A percentile compares a stretch with the other conserved stretches of the same genome.
phyloP scores from a whole-genome alignment of 2,329 filamentous ascomycete species.

The Neopestalotiopsis rosae region DNA sequence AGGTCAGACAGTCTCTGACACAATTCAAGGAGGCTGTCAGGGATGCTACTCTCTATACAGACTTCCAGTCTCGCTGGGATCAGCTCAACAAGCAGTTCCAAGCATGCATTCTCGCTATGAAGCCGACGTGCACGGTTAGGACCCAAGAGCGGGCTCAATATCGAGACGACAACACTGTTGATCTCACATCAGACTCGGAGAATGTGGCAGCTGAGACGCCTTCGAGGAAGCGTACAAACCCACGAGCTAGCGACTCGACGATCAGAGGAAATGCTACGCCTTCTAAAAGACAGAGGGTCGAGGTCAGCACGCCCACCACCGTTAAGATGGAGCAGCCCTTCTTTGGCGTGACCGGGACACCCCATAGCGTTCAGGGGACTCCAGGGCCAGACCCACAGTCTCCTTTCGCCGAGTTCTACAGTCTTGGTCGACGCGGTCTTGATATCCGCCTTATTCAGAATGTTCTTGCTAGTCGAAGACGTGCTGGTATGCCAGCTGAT shows the following conservation, averaged over 20 bases:
- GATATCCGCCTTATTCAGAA: conserved; percentile 57
- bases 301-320: conserved; percentile 24
- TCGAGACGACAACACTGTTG: conserved; percentile 24
- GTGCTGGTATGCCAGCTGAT: conserved; percentile 60
- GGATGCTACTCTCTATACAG: conserved; percentile 54
- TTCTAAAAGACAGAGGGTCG: conserved; percentile 30
- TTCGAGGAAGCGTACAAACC: conserved; percentile 26
- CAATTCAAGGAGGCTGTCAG: conserved; percentile 61
- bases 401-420: conserved; percentile 45
- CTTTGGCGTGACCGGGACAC: conserved; percentile 19
- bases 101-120: conserved; percentile 36
- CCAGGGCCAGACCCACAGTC: conserved; percentile 31
- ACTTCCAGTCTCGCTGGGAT: conserved; percentile 42
- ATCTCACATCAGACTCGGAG: conserved; percentile 32
- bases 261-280: conserved; percentile 30
- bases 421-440: conserved; percentile 46
- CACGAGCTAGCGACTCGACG: conserved; percentile 36
- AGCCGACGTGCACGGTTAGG: conserved; percentile 38
- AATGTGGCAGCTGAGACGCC: conserved; percentile 25
- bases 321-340: conserved; percentile 45
- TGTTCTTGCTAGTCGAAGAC: conserved; percentile 59
- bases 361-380: conserved; percentile 31
- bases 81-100: conserved; percentile 38
- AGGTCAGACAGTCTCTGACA: conserved; percentile 64
- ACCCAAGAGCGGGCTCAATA: conserved; percentile 29